These are phyloP conservation scores for Garcia nutans DNA, from an alignment of 345 rosid species.

Conservation along the genomic window DNA sequence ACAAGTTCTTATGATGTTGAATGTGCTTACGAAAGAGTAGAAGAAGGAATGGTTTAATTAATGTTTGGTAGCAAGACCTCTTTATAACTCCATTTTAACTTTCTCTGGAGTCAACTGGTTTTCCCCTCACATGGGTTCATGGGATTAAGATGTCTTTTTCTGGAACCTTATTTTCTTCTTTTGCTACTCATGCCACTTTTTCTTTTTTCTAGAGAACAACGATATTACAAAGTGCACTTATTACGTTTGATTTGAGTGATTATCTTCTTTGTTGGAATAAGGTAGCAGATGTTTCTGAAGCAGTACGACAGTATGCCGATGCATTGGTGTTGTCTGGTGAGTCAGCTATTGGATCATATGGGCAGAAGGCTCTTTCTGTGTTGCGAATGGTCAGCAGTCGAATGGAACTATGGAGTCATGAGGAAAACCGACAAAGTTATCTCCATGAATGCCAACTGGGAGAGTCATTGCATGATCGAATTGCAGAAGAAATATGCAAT, in stretches of 20 bases:
- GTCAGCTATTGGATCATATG: conserved; percentile 60
- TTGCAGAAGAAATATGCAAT: conserved; percentile 74
- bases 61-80: neutral
- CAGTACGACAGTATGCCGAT: conserved; percentile 64
- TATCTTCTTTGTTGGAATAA: conserved; percentile 20
- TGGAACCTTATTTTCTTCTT: neutral
- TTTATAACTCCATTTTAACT: neutral
- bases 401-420: conserved; percentile 60
- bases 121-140: neutral
- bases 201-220: neutral
- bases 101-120: neutral
- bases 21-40: neutral
- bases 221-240: neutral
- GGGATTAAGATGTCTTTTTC: neutral
- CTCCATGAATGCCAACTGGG: conserved; percentile 40
- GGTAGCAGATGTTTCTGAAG: conserved; percentile 84
- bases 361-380: conserved; percentile 66
- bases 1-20: neutral
- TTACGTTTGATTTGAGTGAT: neutral
- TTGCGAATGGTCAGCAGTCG: conserved; percentile 54
- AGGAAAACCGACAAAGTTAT: conserved; percentile 39
- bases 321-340: conserved; percentile 78
- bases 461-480: conserved; percentile 43
- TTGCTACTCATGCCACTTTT: neutral
- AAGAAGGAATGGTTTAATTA: neutral